These are phyloP conservation scores for Berberis thunbergii DNA, from an alignment of 164 flowering plant species.

Conservation along the genomic window DNA sequence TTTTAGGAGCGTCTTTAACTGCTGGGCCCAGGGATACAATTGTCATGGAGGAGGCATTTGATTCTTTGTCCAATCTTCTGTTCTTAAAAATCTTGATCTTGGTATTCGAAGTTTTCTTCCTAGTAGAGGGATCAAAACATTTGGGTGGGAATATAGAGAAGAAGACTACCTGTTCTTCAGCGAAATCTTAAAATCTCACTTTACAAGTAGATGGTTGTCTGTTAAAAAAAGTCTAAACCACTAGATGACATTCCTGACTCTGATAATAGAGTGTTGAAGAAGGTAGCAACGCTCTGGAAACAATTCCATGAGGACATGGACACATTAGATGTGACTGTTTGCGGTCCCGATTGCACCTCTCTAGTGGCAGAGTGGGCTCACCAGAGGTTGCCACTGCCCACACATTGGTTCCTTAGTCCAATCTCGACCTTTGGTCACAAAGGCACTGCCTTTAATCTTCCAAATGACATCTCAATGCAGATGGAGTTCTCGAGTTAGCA, in stretches of 20 bases:
- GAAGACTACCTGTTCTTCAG: conserved; percentile 48
- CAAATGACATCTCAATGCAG: conserved; percentile 4
- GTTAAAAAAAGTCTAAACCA: conserved; percentile 35
- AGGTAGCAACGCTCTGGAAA: conserved; percentile 33
- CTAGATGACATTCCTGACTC: conserved; percentile 5
- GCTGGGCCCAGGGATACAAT: conserved; percentile 54
- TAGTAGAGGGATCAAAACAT: conserved; percentile 18
- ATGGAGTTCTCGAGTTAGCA: conserved; percentile 34
- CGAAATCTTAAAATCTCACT: conserved; percentile 46
- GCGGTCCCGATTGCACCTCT: conserved; percentile 16
- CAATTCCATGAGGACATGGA: conserved; percentile 71
- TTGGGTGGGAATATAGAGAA: conserved; percentile 40
- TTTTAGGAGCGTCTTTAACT: conserved; percentile 35
- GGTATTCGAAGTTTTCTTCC: conserved; percentile 28
- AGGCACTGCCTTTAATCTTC: conserved; percentile 11
- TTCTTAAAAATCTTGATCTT: conserved; percentile 39
- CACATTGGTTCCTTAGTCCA: conserved; percentile 89
- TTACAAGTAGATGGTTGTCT: conserved; percentile 58
- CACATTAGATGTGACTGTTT: conserved; percentile 12
- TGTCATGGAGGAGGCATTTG: conserved; percentile 45
- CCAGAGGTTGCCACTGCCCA: conserved; percentile 90
- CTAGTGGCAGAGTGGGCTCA: conserved; percentile 65
- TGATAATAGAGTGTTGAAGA: conserved; percentile 11
- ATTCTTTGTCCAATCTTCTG: conserved; percentile 47
- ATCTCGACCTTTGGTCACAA: conserved; percentile 32